Base-by-base conservation (phyloP, 1,139 yeast species). In the Geotrichum bryndzae region DNA sequence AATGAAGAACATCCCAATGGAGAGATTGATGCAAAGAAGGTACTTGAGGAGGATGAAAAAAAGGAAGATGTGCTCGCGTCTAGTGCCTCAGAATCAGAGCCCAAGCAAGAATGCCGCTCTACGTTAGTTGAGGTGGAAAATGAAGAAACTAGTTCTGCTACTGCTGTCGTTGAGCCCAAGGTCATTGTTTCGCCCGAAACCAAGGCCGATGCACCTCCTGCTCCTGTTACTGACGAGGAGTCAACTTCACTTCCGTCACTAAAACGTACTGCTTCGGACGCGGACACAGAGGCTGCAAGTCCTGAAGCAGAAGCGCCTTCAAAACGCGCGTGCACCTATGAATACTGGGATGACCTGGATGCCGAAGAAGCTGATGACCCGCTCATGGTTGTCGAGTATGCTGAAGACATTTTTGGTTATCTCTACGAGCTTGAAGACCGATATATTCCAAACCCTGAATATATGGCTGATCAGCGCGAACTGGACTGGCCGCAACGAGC, bases 351-450 rank as follows among this genome's bases (percentile, higher is more conserved):
- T 70, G 97, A 92, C 73, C 79, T 92, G 64, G 97, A 92, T 72
- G 92, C 88, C 59, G 97, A 90, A 69, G 99, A 94, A 73, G 77
- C 79, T 65, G 92, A 88, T 69, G 99, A 94, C 74, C 98, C 98
- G 11, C 80, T 89, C 67, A 91, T 92, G 97, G 97, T 90, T 38
- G 85, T 92, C 68, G 99, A 94, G 77, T 94, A 91, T 72, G 96
- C 90, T 62, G 83, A 80, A 67, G 97, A 90, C 65, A 92, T 94
- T 63, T 92, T 90, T 74, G 86, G 83, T 53, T 90, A 89, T 73
- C 78, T 92, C 68, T 85, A 87, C 73, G 86, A 82, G 71, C 79
- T 88, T 64, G 97, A 94, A 75, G 76, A 80, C 55, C 80, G 83
- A 70, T 90, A 94, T 66, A 79, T 91, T 73, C 97, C 97, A 25